These are phyloP conservation scores for Globisporangium viniferum DNA, from an alignment of 352 stramenopile species.

Conservation along the genomic window DNA sequence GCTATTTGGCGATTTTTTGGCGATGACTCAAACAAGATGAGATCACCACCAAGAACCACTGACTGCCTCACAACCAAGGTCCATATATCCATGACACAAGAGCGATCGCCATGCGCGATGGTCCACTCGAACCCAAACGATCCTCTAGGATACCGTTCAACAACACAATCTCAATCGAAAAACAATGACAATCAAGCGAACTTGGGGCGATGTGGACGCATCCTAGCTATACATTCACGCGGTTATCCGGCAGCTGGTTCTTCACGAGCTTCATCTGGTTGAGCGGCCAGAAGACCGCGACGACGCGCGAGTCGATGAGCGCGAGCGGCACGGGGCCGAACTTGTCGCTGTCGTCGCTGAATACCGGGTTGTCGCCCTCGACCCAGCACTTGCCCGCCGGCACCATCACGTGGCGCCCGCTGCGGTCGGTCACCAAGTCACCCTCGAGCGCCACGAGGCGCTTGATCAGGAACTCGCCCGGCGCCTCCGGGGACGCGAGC, in stretches of 20 bases:
- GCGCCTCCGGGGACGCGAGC: constrained; percentile 58
- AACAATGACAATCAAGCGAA: neutral
- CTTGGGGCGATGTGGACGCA: neutral
- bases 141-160: neutral
- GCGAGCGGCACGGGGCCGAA: constrained; percentile 78
- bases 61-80: too few relatives aligned
- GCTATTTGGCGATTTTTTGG: too few relatives aligned
- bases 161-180: neutral
- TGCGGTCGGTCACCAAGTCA: constrained; percentile 61
- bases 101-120: neutral
- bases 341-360: constrained; percentile 76
- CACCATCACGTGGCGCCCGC: constrained; percentile 32
- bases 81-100: too few relatives aligned
- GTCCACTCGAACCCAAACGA: neutral
- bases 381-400: constrained; percentile 84
- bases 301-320: constrained; percentile 74
- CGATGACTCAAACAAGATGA: too few relatives aligned
- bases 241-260: constrained; percentile 47
- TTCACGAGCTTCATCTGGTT: constrained; percentile 60
- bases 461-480: constrained; percentile 71
- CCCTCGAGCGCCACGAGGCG: constrained; percentile 72
- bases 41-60: too few relatives aligned
- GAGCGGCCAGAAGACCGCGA: constrained; percentile 78
- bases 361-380: constrained; percentile 71
- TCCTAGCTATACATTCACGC: constrained; percentile 42